Base-by-base conservation (phyloP, 768 basidiomycete species). In the Mycena rosella region DNA sequence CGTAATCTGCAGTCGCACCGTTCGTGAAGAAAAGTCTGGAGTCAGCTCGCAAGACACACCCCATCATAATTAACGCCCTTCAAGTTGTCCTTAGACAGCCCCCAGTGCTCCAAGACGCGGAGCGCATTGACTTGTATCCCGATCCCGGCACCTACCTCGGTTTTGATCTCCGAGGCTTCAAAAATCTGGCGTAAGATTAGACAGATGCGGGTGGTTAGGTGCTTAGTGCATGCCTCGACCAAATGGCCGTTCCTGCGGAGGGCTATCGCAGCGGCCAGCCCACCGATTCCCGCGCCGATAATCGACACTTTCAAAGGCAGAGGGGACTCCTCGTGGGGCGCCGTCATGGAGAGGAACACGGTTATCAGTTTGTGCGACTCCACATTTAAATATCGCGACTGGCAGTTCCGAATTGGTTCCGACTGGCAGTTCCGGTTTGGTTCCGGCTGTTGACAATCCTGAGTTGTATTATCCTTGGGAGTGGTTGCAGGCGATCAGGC, bases 251-350 rank as follows among this genome's bases (percentile, higher is more conserved):
- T 60, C 30, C 59, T 29, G 7, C 68, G 54, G 13, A 70, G 54
- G 15, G 63, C 63, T 8, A 58, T 44, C 11, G 68, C 68, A 26
- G 64, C 49, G 5, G 68, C 26, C 11, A 69, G 53, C 13, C 68
- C 68, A 17, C 60, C 60, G 7, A 70, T 56, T 20, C 63, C 68
- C 26, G 68, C 68, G 26, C 64, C 64, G 17, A 70, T 64, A 3
- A 70, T 27, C 22, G 64, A 52, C 17, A 65, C 49, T 6, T 61
- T 55, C 30, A 70, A 30, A 42, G 68, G 68, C 20, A 14, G 52
- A 3, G 53, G 49, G 34, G 59, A 49, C 6, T 48, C 13, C 20
- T 48, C 51, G 20, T 44, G n/a, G 29, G 45, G 24, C 11, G 51
- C 14, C 9, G 38, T 2, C 63, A 56, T 64, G 24, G n/a, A 40